Base-by-base conservation (phyloP, 352 stramenopile species). In the Pythium sp. region DNA sequence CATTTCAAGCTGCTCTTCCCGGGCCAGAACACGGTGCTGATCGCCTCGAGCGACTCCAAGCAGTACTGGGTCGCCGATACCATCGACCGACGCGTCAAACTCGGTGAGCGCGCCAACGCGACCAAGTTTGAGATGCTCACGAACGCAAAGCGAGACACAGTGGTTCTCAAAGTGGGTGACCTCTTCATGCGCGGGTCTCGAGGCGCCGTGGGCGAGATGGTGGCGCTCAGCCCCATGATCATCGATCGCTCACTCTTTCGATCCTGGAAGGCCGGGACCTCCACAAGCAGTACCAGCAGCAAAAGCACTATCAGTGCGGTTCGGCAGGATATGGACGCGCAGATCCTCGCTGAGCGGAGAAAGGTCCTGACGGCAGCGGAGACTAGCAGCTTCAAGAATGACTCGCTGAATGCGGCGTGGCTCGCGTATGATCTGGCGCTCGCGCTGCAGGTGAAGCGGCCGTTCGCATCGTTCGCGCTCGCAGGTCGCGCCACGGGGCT, bases 391-490 rank as follows among this genome's bases (percentile, higher is more conserved):
- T 58, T 58, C 24, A 58, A 36, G 12, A 58, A 58, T 26, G 53
- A 58, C 53, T 58, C 53, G 14, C 24, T 58, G 53, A 58, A n/a
- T 14, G 24, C 53, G 2, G 53, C 53, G n/a, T 58, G 53, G 53
- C 53, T 58, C 53, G 26, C 53, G 53, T 58, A 58, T 24, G 53
- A 58, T 14, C 12, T 58, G 12, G 22, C 53, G 53, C 53, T 58
- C 8, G 53, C 53, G 20, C 53, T 58, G 26, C 24, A 20, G 14
- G 22, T 58, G 53, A 58, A 58, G 53, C 26, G 30, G 53, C 53
- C 53, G 24, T 36, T 58, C 26, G 9, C 24, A 1, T 58, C 53
- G 1, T 20, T 58, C 53, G 36, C 53, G 26, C 53, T 58, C 53
- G 14, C 53, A 36, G 53, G 53, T 11, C 53, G 53, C 14, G 53